These are phyloP conservation scores for Dichomitus squalens DNA, from an alignment of 1,284 basidiomycete genomes.

Conservation along the genomic window DNA sequence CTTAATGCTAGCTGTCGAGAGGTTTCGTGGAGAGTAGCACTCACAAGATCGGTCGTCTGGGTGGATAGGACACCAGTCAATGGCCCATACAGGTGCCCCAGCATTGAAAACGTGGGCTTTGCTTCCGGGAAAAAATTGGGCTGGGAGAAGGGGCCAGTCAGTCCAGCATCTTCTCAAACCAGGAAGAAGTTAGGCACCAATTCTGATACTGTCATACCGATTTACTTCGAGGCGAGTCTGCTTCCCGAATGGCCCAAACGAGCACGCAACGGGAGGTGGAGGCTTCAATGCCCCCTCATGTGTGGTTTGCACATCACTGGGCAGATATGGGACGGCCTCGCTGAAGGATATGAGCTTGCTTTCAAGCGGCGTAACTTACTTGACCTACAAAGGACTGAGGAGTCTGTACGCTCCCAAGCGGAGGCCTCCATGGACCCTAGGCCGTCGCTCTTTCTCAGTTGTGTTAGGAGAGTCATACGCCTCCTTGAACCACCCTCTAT, in stretches of 20 bases:
- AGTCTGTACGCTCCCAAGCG: constrained; percentile 46
- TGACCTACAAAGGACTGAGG: constrained; percentile 51
- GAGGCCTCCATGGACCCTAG: constrained; percentile 55
- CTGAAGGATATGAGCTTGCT: constrained; percentile 36
- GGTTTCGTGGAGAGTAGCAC: constrained; percentile 17
- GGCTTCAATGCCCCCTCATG: constrained; percentile 50
- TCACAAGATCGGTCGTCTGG: constrained; percentile 58
- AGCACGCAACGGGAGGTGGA: constrained; percentile 59
- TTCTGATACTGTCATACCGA: constrained; percentile 55
- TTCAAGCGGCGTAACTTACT: background rate
- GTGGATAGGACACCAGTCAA: constrained; percentile 90
- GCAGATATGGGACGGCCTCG: constrained; percentile 58
- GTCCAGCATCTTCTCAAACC: background rate
- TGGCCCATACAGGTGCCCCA: constrained; percentile 83
- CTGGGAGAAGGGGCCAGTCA: constrained; percentile 21
- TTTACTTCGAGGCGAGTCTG: constrained; percentile 53
- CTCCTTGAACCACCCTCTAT: constrained; percentile 78
- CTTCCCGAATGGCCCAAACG: constrained; percentile 58
- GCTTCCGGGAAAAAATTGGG: constrained; percentile 47
- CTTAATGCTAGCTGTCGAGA: background rate
- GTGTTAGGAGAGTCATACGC: constrained; percentile 38
- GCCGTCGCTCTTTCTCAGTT: constrained; percentile 51
- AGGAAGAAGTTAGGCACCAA: constrained; percentile 47
- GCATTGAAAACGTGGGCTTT: constrained; percentile 75
- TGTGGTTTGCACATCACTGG: constrained; percentile 46